A percentile compares a stretch with the other conserved stretches of the same genome.
phyloP scores from a whole-genome alignment of 805 yeast species.

The Pichia californica region DNA sequence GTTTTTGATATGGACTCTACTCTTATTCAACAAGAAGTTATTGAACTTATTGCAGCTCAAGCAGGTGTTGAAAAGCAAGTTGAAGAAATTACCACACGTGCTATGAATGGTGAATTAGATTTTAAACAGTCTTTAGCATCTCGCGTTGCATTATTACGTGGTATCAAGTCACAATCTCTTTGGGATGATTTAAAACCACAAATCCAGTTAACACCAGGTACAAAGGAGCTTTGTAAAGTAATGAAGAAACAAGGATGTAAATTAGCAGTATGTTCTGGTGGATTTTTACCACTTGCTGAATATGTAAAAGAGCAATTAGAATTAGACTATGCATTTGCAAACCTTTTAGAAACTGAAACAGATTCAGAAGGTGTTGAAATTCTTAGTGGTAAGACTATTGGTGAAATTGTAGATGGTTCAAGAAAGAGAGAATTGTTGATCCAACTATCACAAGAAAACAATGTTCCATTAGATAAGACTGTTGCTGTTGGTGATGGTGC shows the following conservation, averaged over 20 bases:
- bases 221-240: slow-evolving; percentile 56
- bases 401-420: slow-evolving; percentile 80
- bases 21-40: slow-evolving; percentile 90
- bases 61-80: slow-evolving; percentile 89
- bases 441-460: slow-evolving; percentile 51
- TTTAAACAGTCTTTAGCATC: slow-evolving; percentile 72
- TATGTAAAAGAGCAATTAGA: slow-evolving; percentile 60
- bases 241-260: slow-evolving; percentile 58
- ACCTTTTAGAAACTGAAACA: slow-evolving; percentile 45
- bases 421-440: slow-evolving; percentile 70
- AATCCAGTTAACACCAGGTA: slow-evolving; percentile 80
- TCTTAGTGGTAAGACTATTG: slow-evolving; percentile 71
- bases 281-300: slow-evolving; percentile 83
- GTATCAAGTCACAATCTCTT: slow-evolving; percentile 62
- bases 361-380: slow-evolving; percentile 35
- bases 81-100: slow-evolving; percentile 81
- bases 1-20: slow-evolving; percentile 99
- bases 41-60: slow-evolving; percentile 88
- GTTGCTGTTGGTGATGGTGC: slow-evolving; percentile 98
- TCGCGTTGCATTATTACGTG: slow-evolving; percentile 76
- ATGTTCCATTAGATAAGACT: slow-evolving; percentile 43
- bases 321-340: slow-evolving; percentile 87
- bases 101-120: slow-evolving; percentile 96
- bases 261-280: slow-evolving; percentile 90
- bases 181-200: slow-evolving; percentile 75